phyloP scores from a whole-genome alignment of 2,329 filamentous ascomycete genomes.

The Calonectria naviculata region DNA sequence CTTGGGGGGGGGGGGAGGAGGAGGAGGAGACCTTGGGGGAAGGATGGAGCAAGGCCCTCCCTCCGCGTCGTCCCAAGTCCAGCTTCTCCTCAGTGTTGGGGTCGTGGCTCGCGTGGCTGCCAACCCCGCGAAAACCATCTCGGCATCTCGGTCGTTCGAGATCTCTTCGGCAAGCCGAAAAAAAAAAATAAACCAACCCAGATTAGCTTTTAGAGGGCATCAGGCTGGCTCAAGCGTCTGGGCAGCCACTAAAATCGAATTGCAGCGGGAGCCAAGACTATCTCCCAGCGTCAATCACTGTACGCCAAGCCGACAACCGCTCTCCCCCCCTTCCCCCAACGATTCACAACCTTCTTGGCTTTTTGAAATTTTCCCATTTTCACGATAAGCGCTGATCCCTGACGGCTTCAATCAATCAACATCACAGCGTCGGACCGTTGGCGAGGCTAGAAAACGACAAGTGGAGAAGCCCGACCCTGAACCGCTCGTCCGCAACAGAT shows the following conservation, averaged over 20 bases:
- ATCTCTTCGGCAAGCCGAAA: not conserved
- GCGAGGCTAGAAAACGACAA: slow-evolving; percentile 3
- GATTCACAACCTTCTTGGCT: not conserved
- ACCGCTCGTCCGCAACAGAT: slow-evolving; percentile 1
- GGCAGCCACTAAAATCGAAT: not conserved
- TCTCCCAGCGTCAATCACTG: not conserved
- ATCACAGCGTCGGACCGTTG: not conserved
- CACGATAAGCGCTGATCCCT: slow-evolving; percentile 1
- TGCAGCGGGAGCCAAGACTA: not conserved
- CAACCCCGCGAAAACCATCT: slow-evolving; percentile 9
- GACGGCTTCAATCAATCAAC: not conserved
- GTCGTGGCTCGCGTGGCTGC: not conserved
- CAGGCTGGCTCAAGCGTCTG: not conserved
- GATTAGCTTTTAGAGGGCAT: slow-evolving; percentile 3
- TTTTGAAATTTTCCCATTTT: not conserved
- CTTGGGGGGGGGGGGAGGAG: too few relatives aligned
- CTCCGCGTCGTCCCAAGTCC: too few relatives aligned
- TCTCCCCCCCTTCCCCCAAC: not conserved
- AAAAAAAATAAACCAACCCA: not conserved
- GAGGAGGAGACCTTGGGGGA: too few relatives aligned
- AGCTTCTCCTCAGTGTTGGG: too few relatives aligned
- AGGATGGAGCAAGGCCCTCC: too few relatives aligned
- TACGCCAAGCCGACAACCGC: too few relatives aligned
- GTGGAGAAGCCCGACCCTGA: not conserved
- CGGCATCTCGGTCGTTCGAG: not conserved